phyloP scores from a whole-genome alignment of 108 stramenopile genomes.

The Nitzschia sp. region DNA sequence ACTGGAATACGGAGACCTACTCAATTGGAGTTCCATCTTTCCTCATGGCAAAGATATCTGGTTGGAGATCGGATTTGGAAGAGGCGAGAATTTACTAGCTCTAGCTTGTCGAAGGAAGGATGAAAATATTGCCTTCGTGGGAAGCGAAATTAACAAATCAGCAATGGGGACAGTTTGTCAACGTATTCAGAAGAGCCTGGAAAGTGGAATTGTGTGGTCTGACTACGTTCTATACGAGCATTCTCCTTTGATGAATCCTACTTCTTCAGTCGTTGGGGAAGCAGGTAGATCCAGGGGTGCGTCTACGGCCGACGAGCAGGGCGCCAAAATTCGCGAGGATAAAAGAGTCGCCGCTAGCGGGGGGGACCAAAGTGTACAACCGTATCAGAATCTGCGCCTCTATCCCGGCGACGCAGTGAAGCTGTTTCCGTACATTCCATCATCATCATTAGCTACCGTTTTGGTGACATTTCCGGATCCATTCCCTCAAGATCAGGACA shows the following conservation, averaged over 20 bases:
- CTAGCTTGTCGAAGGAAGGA: constrained; percentile 42
- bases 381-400: constrained; percentile 56
- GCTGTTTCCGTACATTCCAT: constrained; percentile 50
- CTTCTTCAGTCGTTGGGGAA: not conserved
- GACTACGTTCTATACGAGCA: constrained; percentile 14
- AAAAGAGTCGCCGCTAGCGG: not conserved
- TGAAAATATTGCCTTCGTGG: constrained; percentile 40
- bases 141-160: constrained; percentile 64
- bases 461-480: constrained; percentile 80
- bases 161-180: constrained; percentile 47
- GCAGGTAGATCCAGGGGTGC: no score
- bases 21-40: constrained; percentile 11
- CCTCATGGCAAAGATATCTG: constrained; percentile 33
- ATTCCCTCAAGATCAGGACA: constrained; percentile 49
- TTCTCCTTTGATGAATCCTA: not conserved
- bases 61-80: constrained; percentile 77
- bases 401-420: constrained; percentile 71
- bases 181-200: constrained; percentile 42
- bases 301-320: no score
- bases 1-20: not conserved
- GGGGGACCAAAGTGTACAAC: not conserved
- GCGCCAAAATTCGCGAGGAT: not conserved
- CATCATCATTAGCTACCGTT: constrained; percentile 45
- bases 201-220: not conserved
- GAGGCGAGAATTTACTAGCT: constrained; percentile 63